Conservation (phyloP, 2,329 filamentous ascomycete genomes). For the Hymenoscyphus occultus region DNA sequence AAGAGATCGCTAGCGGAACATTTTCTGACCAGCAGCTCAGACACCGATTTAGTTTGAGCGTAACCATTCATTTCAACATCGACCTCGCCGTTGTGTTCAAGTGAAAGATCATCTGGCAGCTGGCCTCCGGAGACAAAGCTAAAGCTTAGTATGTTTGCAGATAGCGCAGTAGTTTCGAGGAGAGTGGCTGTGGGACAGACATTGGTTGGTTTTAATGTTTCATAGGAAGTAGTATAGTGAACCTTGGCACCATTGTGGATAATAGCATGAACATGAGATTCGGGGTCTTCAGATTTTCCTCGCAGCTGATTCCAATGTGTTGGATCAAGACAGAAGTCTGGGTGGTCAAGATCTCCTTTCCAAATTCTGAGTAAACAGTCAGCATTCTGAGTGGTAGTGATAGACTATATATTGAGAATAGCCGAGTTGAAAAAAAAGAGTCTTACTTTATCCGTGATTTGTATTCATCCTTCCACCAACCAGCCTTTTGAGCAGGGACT, state of each 20-base stretch:
- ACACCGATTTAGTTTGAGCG: not conserved
- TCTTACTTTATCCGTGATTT: not conserved
- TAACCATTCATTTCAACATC: not conserved
- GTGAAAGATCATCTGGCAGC: not conserved
- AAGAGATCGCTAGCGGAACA: not conserved
- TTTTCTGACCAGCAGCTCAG: not conserved
- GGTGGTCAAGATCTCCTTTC: not conserved
- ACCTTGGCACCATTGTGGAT: not conserved
- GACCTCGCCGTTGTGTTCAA: not conserved
- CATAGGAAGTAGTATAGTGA: not conserved
- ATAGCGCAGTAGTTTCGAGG: not conserved
- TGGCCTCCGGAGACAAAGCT: not conserved
- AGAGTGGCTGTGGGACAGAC: not conserved
- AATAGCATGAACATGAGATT: not conserved
- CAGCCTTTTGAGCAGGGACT: not conserved
- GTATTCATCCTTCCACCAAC: not conserved
- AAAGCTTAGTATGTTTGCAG: not conserved
- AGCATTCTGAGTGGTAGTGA: not conserved
- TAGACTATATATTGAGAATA: too few relatives aligned
- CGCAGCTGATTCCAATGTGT: not conserved
- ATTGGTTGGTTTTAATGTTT: not conserved
- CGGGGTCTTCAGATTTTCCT: not conserved
- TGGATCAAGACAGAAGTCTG: not conserved
- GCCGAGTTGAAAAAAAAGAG: not conserved
- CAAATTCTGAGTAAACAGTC: not conserved